Conservation (phyloP, 108 stramenopile genomes). For the Mediolabrus comicus region DNA sequence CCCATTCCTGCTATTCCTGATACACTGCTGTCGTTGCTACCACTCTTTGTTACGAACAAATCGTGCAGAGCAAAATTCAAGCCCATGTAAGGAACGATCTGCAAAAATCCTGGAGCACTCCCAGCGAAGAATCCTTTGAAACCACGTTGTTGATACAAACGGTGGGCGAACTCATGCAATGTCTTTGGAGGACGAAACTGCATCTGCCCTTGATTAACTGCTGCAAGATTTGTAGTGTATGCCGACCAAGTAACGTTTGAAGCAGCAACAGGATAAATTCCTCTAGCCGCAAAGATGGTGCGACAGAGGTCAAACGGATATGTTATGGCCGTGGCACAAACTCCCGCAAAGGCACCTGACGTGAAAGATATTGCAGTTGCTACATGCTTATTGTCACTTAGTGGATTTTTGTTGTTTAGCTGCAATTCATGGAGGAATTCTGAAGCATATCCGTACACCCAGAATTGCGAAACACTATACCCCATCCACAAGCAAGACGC, state of each 20-base stretch:
- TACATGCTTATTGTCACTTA: constrained; percentile 8
- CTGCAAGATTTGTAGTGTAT: constrained; percentile 12
- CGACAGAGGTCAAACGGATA: constrained; percentile 94
- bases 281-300: constrained; percentile 89
- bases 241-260: constrained; percentile 45
- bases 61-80: constrained; percentile 91
- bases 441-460: constrained; percentile 58
- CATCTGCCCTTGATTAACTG: constrained; percentile 16
- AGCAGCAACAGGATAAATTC: constrained; percentile 43
- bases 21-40: constrained; percentile 32
- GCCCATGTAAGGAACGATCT: constrained; percentile 94
- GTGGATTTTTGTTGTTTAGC: not conserved
- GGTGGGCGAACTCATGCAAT: constrained; percentile 60
- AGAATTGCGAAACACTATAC: constrained; percentile 89
- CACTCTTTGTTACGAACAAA: constrained; percentile 43
- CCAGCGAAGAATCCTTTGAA: constrained; percentile 86
- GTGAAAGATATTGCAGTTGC: constrained; percentile 50
- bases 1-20: constrained; percentile 75
- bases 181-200: constrained; percentile 55
- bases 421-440: constrained; percentile 23
- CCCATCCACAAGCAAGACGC: constrained; percentile 92
- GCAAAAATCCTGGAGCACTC: constrained; percentile 68
- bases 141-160: constrained; percentile 62
- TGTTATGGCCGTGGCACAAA: constrained; percentile 80
- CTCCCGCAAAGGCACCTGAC: constrained; percentile 80